Percentiles rank a stretch among this genome's conserved stretches.
Conservation (phyloP, 2,329 filamentous ascomycete genomes). For the Cladosporium sp. region DNA sequence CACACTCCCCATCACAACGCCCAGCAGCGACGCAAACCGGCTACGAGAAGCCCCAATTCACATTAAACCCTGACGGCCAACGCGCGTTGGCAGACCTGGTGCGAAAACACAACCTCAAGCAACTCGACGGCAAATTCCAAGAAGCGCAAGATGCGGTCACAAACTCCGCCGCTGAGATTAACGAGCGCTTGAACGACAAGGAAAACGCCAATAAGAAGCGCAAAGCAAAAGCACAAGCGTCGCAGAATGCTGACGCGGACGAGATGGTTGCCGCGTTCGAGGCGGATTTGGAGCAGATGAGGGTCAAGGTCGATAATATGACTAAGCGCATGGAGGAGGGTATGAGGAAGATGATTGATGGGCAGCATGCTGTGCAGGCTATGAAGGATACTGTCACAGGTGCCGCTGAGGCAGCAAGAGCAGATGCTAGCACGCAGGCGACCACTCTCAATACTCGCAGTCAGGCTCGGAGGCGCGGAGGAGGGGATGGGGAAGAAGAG, state of each 20-base stretch:
- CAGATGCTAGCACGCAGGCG: constrained; percentile 33
- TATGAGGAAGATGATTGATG: constrained; percentile 56
- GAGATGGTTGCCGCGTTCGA: constrained; percentile 28
- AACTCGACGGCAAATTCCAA: constrained; percentile 46
- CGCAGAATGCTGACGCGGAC: constrained; percentile 19
- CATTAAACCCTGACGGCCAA: constrained; percentile 46
- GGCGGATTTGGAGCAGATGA: constrained; percentile 36
- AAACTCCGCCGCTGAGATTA: constrained; percentile 48
- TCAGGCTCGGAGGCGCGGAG: constrained; percentile 27
- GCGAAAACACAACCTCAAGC: constrained; percentile 36
- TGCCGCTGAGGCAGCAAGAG: constrained; percentile 35
- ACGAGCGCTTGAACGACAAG: constrained; percentile 47
- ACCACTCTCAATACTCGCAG: constrained; percentile 29
- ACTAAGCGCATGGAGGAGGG: constrained; percentile 54
- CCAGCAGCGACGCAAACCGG: not conserved
- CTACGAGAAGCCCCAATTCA: constrained; percentile 52
- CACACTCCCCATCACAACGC: constrained; percentile 2
- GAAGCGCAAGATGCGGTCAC: constrained; percentile 45
- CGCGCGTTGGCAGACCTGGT: constrained; percentile 43
- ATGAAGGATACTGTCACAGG: constrained; percentile 42
- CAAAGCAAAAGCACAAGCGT: constrained; percentile 4
- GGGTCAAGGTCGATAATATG: constrained; percentile 45
- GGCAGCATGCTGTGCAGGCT: constrained; percentile 42
- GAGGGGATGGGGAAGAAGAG: constrained; percentile 16
- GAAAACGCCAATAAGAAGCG: constrained; percentile 28